Evolutionary conservation across 768 basidiomycete genomes (phyloP).

Genomic region (Pleurotus salmoneostramineus): DNA sequence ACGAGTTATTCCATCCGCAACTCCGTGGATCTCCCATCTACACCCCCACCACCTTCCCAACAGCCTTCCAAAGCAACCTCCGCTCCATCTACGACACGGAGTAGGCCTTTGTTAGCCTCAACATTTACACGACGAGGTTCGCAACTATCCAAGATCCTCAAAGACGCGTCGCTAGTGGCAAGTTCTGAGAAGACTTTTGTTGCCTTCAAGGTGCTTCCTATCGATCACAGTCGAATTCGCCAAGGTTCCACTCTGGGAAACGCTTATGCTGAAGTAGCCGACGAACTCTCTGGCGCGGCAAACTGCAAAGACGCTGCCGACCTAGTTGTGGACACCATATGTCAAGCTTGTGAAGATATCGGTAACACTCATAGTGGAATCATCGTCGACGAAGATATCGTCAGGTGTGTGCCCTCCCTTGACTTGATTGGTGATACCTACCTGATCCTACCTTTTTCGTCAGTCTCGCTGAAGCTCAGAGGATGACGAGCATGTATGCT

Average conservation of each 20-base stretch:
- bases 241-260: conserved; percentile 42
- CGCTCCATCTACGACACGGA: conserved; percentile 1
- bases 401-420: conserved; percentile 51
- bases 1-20: conserved; percentile 88
- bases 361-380: conserved; percentile 47
- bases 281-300: conserved; percentile 55
- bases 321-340: conserved; percentile 68
- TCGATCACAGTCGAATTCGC: conserved; percentile 55
- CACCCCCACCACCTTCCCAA: conserved; percentile 16
- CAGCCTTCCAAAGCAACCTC: conserved; percentile 10
- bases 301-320: conserved; percentile 79
- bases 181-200: conserved; percentile 46
- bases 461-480: conserved; percentile 79
- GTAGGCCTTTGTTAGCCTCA: conserved; percentile 1
- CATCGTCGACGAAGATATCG: conserved; percentile 67
- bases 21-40: conserved; percentile 29
- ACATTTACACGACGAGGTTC: conserved; percentile 17
- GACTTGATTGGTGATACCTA: conserved; percentile 1
- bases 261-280: conserved; percentile 50
- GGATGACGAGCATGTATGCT: conserved; percentile 80
- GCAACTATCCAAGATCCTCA: conserved; percentile 31
- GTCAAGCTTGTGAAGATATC: conserved; percentile 60
- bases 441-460: not conserved
- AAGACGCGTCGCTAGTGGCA: conserved; percentile 24
- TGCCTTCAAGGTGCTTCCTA: conserved; percentile 77